Conservation (phyloP, 371 early-diverging fungal genomes). For the Mortierella sp. region DNA sequence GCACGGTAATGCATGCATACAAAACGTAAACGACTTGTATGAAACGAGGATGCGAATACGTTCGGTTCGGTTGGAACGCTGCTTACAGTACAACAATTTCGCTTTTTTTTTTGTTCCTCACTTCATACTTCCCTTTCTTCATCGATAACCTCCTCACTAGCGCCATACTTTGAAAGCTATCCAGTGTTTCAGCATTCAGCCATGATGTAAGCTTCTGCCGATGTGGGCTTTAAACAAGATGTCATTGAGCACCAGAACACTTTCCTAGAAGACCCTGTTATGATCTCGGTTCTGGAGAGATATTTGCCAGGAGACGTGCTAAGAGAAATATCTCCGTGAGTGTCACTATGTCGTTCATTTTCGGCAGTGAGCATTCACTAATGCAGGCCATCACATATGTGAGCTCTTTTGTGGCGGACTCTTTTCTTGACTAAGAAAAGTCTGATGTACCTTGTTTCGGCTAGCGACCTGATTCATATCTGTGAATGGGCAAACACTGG, state of each 20-base stretch:
- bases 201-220: constrained; percentile 48
- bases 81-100: too few relatives aligned
- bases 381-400: neutral
- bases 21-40: too few relatives aligned
- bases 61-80: too few relatives aligned
- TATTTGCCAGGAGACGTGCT: constrained; percentile 59
- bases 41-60: too few relatives aligned
- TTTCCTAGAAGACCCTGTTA: constrained; percentile 64
- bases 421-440: too few relatives aligned
- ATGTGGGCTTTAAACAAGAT: constrained; percentile 58
- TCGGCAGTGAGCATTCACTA: too few relatives aligned
- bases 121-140: too few relatives aligned
- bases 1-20: too few relatives aligned
- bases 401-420: neutral
- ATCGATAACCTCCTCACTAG: too few relatives aligned
- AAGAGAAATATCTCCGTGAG: constrained; percentile 58
- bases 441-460: too few relatives aligned
- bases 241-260: constrained; percentile 65
- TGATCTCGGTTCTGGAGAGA: constrained; percentile 62
- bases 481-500: constrained; percentile 50
- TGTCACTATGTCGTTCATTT: neutral
- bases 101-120: too few relatives aligned
- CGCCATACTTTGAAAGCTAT: too few relatives aligned
- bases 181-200: neutral
- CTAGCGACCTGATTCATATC: constrained; percentile 42